A percentile compares a stretch with the other conserved stretches of the same genome.
Conservation (phyloP, 2,329 filamentous ascomycete species). For the Talaromyces rugulosus region DNA sequence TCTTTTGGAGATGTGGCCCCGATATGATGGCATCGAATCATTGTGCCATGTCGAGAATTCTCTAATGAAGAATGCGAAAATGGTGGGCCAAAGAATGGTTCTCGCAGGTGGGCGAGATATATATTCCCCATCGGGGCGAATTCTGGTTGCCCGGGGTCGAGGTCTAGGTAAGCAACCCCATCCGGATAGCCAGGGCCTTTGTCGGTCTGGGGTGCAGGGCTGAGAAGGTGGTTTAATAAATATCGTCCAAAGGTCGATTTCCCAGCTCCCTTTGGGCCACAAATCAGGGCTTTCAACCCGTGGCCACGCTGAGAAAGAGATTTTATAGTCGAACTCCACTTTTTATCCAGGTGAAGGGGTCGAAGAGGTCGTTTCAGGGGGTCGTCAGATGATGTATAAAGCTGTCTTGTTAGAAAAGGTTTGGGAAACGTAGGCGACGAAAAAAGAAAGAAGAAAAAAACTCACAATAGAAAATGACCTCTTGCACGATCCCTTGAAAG, state of each 20-base stretch:
- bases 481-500: slow-evolving; percentile 26
- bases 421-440: not conserved
- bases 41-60: slow-evolving; percentile 29
- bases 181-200: slow-evolving; percentile 27
- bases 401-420: slow-evolving; percentile 24
- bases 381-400: slow-evolving; percentile 41
- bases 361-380: slow-evolving; percentile 37
- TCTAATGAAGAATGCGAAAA: slow-evolving; percentile 49
- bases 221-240: slow-evolving; percentile 53
- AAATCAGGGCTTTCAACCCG: slow-evolving; percentile 43
- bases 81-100: slow-evolving; percentile 52
- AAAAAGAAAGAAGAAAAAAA: not conserved
- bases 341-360: slow-evolving; percentile 39
- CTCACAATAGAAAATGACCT: slow-evolving; percentile 41
- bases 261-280: slow-evolving; percentile 54
- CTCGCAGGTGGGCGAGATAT: slow-evolving; percentile 50
- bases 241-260: slow-evolving; percentile 58
- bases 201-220: slow-evolving; percentile 31
- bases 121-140: slow-evolving; percentile 57
- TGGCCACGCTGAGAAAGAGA: slow-evolving; percentile 38
- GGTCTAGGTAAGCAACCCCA: slow-evolving; percentile 53
- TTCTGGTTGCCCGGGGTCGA: slow-evolving; percentile 58
- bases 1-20: slow-evolving; percentile 52
- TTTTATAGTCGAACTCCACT: slow-evolving; percentile 43
- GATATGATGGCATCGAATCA: slow-evolving; percentile 51